A percentile compares a stretch with the other conserved stretches of the same genome.
phyloP scores from a whole-genome alignment of 352 stramenopile genomes.

The Pseudoperonospora humuli region DNA sequence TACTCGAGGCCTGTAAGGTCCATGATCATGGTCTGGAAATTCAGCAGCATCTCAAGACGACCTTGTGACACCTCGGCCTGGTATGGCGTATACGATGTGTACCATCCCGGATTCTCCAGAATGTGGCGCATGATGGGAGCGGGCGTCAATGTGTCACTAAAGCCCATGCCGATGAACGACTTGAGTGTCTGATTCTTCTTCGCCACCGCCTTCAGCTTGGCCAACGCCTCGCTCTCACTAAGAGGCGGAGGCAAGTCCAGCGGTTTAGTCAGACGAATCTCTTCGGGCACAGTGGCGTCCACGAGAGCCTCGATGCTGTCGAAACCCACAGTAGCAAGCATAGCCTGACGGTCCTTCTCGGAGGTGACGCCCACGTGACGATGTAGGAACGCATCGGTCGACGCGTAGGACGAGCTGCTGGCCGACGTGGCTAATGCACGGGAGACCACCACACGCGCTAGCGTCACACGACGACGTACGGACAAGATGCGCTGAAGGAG shows the following conservation, averaged over 20 bases:
- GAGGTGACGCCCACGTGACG: slow-evolving; percentile 85
- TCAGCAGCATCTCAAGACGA: slow-evolving; percentile 97
- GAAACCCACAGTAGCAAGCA: slow-evolving; percentile 92
- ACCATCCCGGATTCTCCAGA: slow-evolving; percentile 98
- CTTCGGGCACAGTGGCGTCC: slow-evolving; percentile 89
- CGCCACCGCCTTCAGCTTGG: slow-evolving; percentile 86
- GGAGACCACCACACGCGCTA: slow-evolving; percentile 7
- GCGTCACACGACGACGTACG: slow-evolving; percentile 11
- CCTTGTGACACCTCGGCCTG: slow-evolving; percentile 99
- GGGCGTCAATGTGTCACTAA: slow-evolving; percentile 95
- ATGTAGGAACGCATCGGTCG: slow-evolving; percentile 56
- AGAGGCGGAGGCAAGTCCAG: slow-evolving; percentile 65
- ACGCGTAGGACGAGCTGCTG: slow-evolving; percentile 23
- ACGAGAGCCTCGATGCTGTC: slow-evolving; percentile 91
- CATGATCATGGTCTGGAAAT: slow-evolving; percentile 98
- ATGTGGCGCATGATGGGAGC: slow-evolving; percentile 96
- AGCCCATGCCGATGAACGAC: slow-evolving; percentile 98
- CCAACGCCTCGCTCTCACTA: slow-evolving; percentile 91
- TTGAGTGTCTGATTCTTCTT: slow-evolving; percentile 94
- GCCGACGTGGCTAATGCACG: slow-evolving; percentile 10
- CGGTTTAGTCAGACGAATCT: slow-evolving; percentile 80
- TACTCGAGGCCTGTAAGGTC: slow-evolving; percentile 96
- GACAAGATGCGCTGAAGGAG: slow-evolving; percentile 17
- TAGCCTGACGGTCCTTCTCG: slow-evolving; percentile 82
- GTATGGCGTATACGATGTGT: slow-evolving; percentile 98